Percentiles rank a stretch among this genome's conserved stretches.
Conservation (phyloP, 306 rosid genomes). For the Gastrolobium bilobum region DNA sequence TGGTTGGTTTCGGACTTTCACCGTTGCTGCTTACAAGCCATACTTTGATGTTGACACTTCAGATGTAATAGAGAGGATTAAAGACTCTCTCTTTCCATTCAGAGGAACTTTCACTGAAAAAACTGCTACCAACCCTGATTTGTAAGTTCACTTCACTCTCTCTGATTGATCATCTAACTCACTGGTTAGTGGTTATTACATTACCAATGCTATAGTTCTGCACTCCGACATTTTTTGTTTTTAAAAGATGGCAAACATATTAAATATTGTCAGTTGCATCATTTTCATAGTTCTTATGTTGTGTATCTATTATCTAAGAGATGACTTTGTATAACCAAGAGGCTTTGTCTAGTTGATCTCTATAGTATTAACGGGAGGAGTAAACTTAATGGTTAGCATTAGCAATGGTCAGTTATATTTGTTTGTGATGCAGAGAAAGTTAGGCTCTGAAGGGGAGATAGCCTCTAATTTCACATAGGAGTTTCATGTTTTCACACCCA, state of each 20-base stretch:
- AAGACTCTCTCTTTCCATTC: conserved; percentile 78
- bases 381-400: too few relatives aligned
- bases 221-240: not conserved
- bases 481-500: too few relatives aligned
- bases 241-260: not conserved
- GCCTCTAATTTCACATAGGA: too few relatives aligned
- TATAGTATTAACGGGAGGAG: too few relatives aligned
- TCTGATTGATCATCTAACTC: conserved; percentile 1
- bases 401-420: too few relatives aligned
- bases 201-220: not conserved
- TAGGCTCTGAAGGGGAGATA: too few relatives aligned
- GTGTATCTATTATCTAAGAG: too few relatives aligned
- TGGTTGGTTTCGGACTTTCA: conserved; percentile 70
- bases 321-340: too few relatives aligned
- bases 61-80: conserved; percentile 76
- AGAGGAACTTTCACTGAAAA: conserved; percentile 81
- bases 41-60: conserved; percentile 82
- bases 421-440: too few relatives aligned
- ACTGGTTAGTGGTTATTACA: not conserved
- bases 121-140: conserved; percentile 74
- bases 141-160: conserved; percentile 60
- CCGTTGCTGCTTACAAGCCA: conserved; percentile 67
- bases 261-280: not conserved
- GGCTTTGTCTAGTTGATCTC: too few relatives aligned
- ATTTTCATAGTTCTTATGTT: not conserved